Percentiles rank a stretch among this genome's conserved stretches.
Evolutionary conservation across 2,329 filamentous ascomycete species (phyloP).

Genomic region (Penicillium sp.): DNA sequence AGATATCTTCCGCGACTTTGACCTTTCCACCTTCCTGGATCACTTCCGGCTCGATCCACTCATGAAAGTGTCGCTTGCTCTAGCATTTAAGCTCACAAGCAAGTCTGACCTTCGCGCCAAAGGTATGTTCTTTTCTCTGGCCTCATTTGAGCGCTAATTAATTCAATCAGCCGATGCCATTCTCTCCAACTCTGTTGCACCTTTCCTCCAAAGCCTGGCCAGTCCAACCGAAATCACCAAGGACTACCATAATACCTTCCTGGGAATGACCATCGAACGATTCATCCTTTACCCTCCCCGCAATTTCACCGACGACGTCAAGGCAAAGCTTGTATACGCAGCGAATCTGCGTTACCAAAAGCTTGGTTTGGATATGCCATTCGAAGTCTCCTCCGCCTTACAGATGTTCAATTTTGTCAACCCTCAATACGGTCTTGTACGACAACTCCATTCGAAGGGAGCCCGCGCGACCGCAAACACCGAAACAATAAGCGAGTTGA

Average conservation of each 20-base stretch:
- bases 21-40: conserved; percentile 91
- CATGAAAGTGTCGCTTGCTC: conserved; percentile 80
- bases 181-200: conserved; percentile 73
- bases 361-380: conserved; percentile 46
- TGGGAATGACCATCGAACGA: conserved; percentile 80
- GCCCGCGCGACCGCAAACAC: conserved; percentile 73
- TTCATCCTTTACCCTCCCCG: conserved; percentile 84
- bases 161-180: conserved; percentile 77
- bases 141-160: not conserved
- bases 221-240: conserved; percentile 64
- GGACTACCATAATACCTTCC: conserved; percentile 67
- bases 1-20: conserved; percentile 93
- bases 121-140: conserved; percentile 57
- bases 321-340: conserved; percentile 64
- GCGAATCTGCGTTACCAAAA: conserved; percentile 70
- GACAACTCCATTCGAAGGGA: conserved; percentile 72
- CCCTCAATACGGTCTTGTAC: conserved; percentile 52
- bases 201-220: conserved; percentile 76
- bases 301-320: conserved; percentile 77
- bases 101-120: conserved; percentile 84
- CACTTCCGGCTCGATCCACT: conserved; percentile 92
- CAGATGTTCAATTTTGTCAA: conserved; percentile 49
- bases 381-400: conserved; percentile 44
- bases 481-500: conserved; percentile 65
- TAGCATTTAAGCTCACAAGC: conserved; percentile 83